These are phyloP conservation scores for Protomyces gravidus DNA, from an alignment of 1,139 yeast species.

Conservation along the genomic window DNA sequence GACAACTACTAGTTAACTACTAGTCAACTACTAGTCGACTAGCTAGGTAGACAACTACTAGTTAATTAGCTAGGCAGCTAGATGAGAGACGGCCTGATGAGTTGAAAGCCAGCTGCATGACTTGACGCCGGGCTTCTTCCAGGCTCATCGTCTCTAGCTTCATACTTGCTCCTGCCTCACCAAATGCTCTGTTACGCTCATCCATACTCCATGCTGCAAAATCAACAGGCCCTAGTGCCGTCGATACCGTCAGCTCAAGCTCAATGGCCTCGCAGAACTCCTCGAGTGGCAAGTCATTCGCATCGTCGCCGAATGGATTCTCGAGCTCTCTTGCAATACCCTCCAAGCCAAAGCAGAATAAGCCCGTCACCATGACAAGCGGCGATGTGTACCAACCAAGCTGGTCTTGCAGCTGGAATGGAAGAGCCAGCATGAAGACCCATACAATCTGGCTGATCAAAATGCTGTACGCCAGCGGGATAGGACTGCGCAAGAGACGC, in stretches of 20 bases:
- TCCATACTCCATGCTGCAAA: neutral
- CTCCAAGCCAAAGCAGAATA: constrained; percentile 29
- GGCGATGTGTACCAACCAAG: constrained; percentile 33
- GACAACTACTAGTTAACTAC: too few species aligned
- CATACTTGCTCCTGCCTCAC: neutral
- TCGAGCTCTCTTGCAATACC: constrained; percentile 3
- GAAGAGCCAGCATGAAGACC: constrained; percentile 33
- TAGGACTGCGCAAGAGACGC: constrained; percentile 33
- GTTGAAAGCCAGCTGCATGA: neutral
- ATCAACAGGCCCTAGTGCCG: neutral
- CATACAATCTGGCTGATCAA: constrained; percentile 33
- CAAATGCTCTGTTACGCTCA: neutral
- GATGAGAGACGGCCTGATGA: too few species aligned
- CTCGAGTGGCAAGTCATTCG: constrained; percentile 2
- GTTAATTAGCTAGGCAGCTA: too few species aligned
- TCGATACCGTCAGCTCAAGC: neutral
- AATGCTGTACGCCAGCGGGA: constrained; percentile 34
- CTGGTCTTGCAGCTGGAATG: constrained; percentile 31
- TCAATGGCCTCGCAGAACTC: constrained; percentile 5
- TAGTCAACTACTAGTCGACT: too few species aligned
- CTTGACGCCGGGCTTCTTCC: neutral
- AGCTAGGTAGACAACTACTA: too few species aligned
- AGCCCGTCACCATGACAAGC: constrained; percentile 31
- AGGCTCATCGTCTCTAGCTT: neutral
- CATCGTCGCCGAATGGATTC: constrained; percentile 5